Percentiles rank a stretch among this genome's conserved stretches.
These are phyloP conservation scores for Delitschia confertaspora DNA, from an alignment of 495 filamentous ascomycete genomes.

Conservation along the genomic window DNA sequence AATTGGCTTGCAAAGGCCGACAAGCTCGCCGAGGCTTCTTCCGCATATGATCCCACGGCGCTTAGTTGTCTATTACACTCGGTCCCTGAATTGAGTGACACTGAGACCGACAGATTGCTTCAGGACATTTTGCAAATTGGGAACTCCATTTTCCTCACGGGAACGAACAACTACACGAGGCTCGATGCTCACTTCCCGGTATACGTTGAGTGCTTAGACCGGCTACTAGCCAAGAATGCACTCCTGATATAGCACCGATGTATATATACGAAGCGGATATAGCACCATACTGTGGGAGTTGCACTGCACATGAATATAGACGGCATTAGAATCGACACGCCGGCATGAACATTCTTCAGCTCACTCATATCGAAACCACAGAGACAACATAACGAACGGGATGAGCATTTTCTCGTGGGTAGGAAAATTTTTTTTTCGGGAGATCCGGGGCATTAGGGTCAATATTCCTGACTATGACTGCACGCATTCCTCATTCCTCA, in stretches of 20 bases:
- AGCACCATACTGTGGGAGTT: slow-evolving; percentile 21
- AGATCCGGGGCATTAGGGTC: too few relatives aligned
- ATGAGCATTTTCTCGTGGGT: too few relatives aligned
- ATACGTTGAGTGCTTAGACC: slow-evolving; percentile 10
- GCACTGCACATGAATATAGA: slow-evolving; percentile 13
- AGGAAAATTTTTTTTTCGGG: too few relatives aligned
- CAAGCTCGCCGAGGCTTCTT: slow-evolving; percentile 4
- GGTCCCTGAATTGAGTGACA: slow-evolving; percentile 7
- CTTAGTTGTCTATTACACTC: slow-evolving; percentile 18
- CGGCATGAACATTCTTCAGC: slow-evolving; percentile 2
- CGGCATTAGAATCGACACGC: slow-evolving; percentile 17
- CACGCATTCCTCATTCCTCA: too few relatives aligned
- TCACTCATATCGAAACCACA: too few relatives aligned
- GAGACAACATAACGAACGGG: too few relatives aligned
- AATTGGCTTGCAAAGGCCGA: slow-evolving; percentile 10
- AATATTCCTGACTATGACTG: too few relatives aligned
- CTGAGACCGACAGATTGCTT: slow-evolving; percentile 2
- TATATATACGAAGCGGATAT: too few relatives aligned
- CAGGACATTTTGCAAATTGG: slow-evolving; percentile 12
- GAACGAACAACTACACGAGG: slow-evolving; percentile 15
- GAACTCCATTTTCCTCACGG: slow-evolving; percentile 14
- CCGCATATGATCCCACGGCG: slow-evolving; percentile 8
- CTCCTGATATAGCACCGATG: too few relatives aligned
- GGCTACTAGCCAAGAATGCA: background rate
- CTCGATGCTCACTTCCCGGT: slow-evolving; percentile 15